phyloP scores from a whole-genome alignment of 371 early-diverging fungal genomes.

The Actinomortierella wolfii region DNA sequence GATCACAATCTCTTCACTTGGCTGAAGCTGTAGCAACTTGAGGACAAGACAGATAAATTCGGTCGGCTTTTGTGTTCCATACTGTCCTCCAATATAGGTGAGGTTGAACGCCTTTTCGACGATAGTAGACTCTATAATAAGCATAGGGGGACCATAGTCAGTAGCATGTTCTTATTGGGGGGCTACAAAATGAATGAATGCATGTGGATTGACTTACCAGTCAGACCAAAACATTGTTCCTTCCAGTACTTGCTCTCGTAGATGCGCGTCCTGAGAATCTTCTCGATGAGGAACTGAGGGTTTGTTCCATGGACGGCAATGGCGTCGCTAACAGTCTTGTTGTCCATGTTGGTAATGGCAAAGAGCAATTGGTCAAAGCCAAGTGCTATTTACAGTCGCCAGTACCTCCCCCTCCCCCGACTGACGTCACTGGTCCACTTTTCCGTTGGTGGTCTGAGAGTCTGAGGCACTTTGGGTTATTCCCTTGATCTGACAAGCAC shows the following conservation, averaged over 20 bases:
- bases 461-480: too few relatives aligned
- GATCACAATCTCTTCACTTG: constrained; percentile 82
- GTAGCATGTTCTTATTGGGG: too few relatives aligned
- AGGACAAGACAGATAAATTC: constrained; percentile 89
- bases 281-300: constrained; percentile 93
- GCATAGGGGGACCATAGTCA: background rate
- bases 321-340: constrained; percentile 73
- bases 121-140: constrained; percentile 74
- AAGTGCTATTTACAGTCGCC: too few relatives aligned
- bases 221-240: constrained; percentile 92
- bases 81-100: constrained; percentile 82
- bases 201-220: constrained; percentile 56
- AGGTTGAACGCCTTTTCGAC: constrained; percentile 89
- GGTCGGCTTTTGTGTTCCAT: constrained; percentile 85
- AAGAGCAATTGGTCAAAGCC: too few relatives aligned
- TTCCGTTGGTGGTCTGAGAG: too few relatives aligned
- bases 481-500: too few relatives aligned
- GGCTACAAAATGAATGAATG: too few relatives aligned
- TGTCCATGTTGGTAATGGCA: constrained; percentile 53
- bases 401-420: too few relatives aligned
- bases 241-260: constrained; percentile 96
- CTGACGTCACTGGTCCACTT: too few relatives aligned
- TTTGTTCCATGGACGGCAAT: constrained; percentile 81
- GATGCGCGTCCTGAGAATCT: constrained; percentile 89
- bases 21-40: constrained; percentile 91